These are phyloP conservation scores for Aspergillus persii DNA, from an alignment of 2,329 filamentous ascomycete genomes.

Conservation along the genomic window DNA sequence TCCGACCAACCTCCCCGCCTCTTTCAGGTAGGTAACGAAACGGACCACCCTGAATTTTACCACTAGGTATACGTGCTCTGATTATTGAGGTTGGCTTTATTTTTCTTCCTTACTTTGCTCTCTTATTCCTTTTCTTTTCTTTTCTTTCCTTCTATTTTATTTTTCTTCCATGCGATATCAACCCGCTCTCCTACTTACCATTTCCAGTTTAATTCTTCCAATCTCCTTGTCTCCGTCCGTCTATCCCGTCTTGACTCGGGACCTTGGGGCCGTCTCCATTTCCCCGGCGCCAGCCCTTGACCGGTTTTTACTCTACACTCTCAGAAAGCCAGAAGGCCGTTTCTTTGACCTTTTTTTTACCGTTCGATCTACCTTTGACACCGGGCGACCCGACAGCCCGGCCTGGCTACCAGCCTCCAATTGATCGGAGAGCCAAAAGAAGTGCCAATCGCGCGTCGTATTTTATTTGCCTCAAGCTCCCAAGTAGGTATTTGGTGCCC, in stretches of 20 bases:
- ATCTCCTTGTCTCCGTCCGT: background rate
- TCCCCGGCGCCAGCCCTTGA: background rate
- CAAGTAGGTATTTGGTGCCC: background rate
- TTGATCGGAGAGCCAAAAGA: slow-evolving; percentile 12
- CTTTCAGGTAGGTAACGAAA: background rate
- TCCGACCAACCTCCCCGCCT: background rate
- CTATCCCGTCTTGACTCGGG: background rate
- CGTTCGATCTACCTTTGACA: slow-evolving; percentile 14
- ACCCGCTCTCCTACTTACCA: background rate
- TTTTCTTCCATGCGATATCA: slow-evolving; percentile 3
- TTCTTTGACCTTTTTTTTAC: background rate
- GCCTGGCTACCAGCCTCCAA: slow-evolving; percentile 17
- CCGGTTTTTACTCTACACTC: background rate
- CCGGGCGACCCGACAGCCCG: slow-evolving; percentile 23
- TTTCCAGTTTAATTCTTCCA: background rate
- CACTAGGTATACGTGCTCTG: slow-evolving; percentile 1
- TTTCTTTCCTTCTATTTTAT: slow-evolving; percentile 7
- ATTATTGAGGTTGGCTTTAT: background rate
- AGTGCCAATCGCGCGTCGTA: slow-evolving; percentile 12
- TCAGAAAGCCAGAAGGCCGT: background rate
- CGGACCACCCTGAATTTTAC: background rate
- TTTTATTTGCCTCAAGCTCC: slow-evolving; percentile 6
- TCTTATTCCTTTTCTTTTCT: slow-evolving; percentile 1
- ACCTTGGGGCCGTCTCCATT: background rate
- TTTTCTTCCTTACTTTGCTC: background rate